Base-by-base conservation (phyloP, 257 asterid genomes). In the Verbascum thapsus region DNA sequence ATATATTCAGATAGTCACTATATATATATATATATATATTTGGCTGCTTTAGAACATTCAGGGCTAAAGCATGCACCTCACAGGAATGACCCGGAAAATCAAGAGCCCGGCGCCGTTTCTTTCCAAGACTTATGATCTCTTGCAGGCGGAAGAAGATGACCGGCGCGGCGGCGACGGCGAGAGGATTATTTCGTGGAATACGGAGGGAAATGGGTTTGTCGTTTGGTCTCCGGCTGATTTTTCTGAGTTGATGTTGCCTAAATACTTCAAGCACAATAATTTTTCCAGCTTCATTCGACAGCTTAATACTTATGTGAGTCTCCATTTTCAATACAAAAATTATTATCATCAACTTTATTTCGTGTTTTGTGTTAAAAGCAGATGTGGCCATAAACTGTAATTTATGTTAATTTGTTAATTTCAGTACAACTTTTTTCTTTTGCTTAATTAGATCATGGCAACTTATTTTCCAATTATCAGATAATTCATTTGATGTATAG, bases 61-160 rank as follows among this genome's bases (percentile, higher is more conserved):
- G n/a, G n/a, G n/a, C n/a, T n/a, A n/a, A n/a, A n/a, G n/a, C 32
- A 65, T 32, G 57, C 57, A 26, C 12, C 50, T 39, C 23, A 3
- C 13, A 61, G 42, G 32, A 12, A 16, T 39, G 50, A 39, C 52
- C 68, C 30, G 55, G 52, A 69, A 37, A 58, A 37, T 5, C 8
- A 81, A 81, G 73, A 68, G 83, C 67, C 86, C 91, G 9, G 66
- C 91, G 16, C 91, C 91, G 13, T 84, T 85, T 65, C 55, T 85
- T 13, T 77, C 70, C 74, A 85, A 85, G 71, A 85, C 89, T 8
- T 85, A 78, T 53, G 84, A 82, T 42, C 75, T 85, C 7, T 70
- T 85, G 69, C 84, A 80, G 72, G 80, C 65, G 40, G 83, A 78
- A 56, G 81, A 82, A 2, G 80, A 66, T 22, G 65, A 30, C 8